Conservation (phyloP, 2,329 filamentous ascomycete species). For the Scedosporium apiospermum region DNA sequence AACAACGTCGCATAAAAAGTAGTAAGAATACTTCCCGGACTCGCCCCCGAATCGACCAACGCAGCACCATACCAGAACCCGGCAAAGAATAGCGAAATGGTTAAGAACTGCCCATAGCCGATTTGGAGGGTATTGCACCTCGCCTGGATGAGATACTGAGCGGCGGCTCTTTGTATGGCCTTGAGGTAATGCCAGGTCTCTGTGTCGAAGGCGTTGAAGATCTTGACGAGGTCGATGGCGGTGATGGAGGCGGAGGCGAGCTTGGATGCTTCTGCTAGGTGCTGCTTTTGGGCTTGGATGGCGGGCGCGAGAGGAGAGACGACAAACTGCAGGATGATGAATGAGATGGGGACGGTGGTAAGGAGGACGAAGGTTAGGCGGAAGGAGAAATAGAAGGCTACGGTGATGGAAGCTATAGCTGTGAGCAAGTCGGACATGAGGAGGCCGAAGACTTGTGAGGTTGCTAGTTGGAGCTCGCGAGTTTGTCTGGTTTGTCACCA, state of each 20-base stretch:
- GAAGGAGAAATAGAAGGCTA: conserved; percentile 78
- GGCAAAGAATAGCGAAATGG: conserved; percentile 70
- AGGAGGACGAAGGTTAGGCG: conserved; percentile 73
- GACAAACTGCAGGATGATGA: conserved; percentile 48
- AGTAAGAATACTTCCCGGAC: conserved; percentile 62
- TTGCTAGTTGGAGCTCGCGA: conserved; percentile 69
- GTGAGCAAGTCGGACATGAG: conserved; percentile 56
- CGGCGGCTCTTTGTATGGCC: conserved; percentile 47
- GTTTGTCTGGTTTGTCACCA: conserved; percentile 52
- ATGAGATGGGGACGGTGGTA: conserved; percentile 60
- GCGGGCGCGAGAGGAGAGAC: conserved; percentile 53
- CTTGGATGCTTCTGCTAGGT: conserved; percentile 63
- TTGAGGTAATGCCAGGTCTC: conserved; percentile 58
- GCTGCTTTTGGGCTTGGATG: conserved; percentile 58
- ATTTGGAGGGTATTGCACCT: conserved; percentile 62
- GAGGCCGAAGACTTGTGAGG: conserved; percentile 70
- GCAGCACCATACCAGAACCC: conserved; percentile 82
- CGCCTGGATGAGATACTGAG: conserved; percentile 58
- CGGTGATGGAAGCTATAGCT: conserved; percentile 51
- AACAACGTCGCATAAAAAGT: conserved; percentile 78
- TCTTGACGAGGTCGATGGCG: conserved; percentile 79
- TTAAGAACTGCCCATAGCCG: conserved; percentile 63
- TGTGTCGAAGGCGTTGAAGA: conserved; percentile 64
- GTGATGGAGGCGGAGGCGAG: conserved; percentile 58
- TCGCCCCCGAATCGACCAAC: conserved; percentile 52